Evolutionary conservation across 352 stramenopile species (phyloP), one percentile per base, ranked within the genome.

Genomic region (Phytophthora meadii): DNA sequence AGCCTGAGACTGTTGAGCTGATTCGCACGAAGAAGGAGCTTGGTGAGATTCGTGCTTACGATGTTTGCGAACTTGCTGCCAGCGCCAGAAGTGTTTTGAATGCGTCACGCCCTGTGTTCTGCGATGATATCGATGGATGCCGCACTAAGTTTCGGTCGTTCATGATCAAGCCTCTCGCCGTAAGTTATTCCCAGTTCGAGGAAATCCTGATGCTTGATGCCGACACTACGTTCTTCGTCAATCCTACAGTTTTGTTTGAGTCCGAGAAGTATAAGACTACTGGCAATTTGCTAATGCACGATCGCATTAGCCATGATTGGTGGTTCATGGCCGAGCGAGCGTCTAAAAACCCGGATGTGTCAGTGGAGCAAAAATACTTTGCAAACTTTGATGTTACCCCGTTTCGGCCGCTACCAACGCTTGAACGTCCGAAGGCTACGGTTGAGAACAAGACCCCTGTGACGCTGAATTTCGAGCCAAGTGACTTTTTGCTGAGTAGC

Each of bases 151-250:
- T 86, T 55, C 70, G 76, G 7, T 74, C 55, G 28, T 89, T 86
- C 32, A 76, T 85, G 37, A 84, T 89, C 56, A 87, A 87, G 60
- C 55, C 79, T 51, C 49, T 89, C 11, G 52, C 78, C 2, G 45
- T 91, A 14, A 32, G 73, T 17, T 83, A 85, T 41, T 89, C 82
- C 25, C 74, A 75, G 19, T 89, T 91, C 50, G 61, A 82, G 27
- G 71, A 91, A 28, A 75, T 89, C 36, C 65, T 91, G 72, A 67
- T 91, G 58, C 34, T 91, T 17, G 82, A 91, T 54, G 80, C 80
- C 40, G 82, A 91, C 72, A 77, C 72, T 2, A 70, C 81, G 5
- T 91, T 85, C 47, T 72, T 91, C 28, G 57, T 81, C 10, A 79
- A 84, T 45, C 82, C 79, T 15, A 81, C 69, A 22, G 57, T 61